Conservation (phyloP, 805 yeast genomes). For the Nakazawaea sp. region DNA sequence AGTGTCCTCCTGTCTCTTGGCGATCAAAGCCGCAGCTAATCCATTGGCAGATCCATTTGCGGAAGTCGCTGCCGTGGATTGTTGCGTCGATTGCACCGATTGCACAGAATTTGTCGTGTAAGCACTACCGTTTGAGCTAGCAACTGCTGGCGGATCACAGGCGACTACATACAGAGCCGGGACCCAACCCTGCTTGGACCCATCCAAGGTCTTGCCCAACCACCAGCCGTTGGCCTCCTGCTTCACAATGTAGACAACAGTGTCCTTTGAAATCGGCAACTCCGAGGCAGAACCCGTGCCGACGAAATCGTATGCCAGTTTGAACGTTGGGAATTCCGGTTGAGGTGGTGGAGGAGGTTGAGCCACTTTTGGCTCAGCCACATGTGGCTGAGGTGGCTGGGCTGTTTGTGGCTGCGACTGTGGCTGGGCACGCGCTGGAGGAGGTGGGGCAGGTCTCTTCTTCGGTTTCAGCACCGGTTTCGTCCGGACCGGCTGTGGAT, state of each 20-base stretch:
- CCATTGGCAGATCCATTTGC: slow-evolving; percentile 40
- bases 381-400: slow-evolving; percentile 18
- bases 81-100: slow-evolving; percentile 6
- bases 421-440: slow-evolving; percentile 3
- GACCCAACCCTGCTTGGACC: slow-evolving; percentile 88
- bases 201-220: slow-evolving; percentile 72
- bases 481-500: slow-evolving; percentile 18
- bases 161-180: slow-evolving; percentile 86
- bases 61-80: slow-evolving; percentile 18
- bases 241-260: slow-evolving; percentile 62
- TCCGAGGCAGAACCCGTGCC: slow-evolving; percentile 83
- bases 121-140: slow-evolving; percentile 13
- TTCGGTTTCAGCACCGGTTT: slow-evolving; percentile 18
- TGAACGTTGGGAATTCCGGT: slow-evolving; percentile 70
- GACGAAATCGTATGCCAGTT: slow-evolving; percentile 82
- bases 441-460: slow-evolving; percentile 6
- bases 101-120: slow-evolving; percentile 8
- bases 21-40: slow-evolving; percentile 61
- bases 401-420: too few species aligned
- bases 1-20: slow-evolving; percentile 54
- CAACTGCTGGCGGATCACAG: slow-evolving; percentile 32
- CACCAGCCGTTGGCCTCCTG: slow-evolving; percentile 93
- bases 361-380: slow-evolving; percentile 67
- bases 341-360: slow-evolving; percentile 57
- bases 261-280: slow-evolving; percentile 71